Conservation (phyloP, 2,329 filamentous ascomycete species). For the Teratosphaeriaceae sp. region DNA sequence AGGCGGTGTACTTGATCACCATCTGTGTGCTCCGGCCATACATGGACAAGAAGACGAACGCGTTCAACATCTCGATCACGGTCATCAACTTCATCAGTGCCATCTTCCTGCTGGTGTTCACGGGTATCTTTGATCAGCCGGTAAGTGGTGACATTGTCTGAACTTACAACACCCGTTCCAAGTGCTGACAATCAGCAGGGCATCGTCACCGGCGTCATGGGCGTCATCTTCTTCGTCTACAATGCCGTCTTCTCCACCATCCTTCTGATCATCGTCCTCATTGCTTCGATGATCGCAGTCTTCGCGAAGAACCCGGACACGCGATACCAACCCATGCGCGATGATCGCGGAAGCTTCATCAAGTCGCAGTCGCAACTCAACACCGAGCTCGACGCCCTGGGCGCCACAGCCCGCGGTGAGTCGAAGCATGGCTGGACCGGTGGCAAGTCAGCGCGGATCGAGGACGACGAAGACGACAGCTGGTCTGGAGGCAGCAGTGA, state of each 20-base stretch:
- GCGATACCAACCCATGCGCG: slow-evolving; percentile 92
- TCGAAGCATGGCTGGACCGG: slow-evolving; percentile 46
- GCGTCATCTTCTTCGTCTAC: slow-evolving; percentile 80
- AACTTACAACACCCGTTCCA: not conserved
- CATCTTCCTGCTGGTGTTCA: slow-evolving; percentile 85
- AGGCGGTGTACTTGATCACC: slow-evolving; percentile 68
- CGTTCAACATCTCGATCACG: slow-evolving; percentile 89
- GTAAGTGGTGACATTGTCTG: no score
- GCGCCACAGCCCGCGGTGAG: slow-evolving; percentile 81
- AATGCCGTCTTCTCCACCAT: slow-evolving; percentile 81
- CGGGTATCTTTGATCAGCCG: slow-evolving; percentile 77
- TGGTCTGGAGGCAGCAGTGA: slow-evolving; percentile 52
- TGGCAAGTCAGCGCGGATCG: slow-evolving; percentile 49
- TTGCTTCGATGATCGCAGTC: slow-evolving; percentile 71
- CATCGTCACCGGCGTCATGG: slow-evolving; percentile 80
- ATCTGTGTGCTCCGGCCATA: slow-evolving; percentile 79
- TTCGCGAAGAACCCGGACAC: slow-evolving; percentile 91
- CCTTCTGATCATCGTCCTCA: slow-evolving; percentile 73
- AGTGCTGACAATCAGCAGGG: slow-evolving; percentile 35
- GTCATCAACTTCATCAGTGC: slow-evolving; percentile 86
- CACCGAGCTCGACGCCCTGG: slow-evolving; percentile 84
- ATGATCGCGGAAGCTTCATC: slow-evolving; percentile 95
- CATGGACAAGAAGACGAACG: slow-evolving; percentile 99
- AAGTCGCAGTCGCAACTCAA: slow-evolving; percentile 86
- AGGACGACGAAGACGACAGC: slow-evolving; percentile 62